These are phyloP conservation scores for Chytriomyces sp. DNA, from an alignment of 192 early-diverging fungal genomes.

Conservation along the genomic window DNA sequence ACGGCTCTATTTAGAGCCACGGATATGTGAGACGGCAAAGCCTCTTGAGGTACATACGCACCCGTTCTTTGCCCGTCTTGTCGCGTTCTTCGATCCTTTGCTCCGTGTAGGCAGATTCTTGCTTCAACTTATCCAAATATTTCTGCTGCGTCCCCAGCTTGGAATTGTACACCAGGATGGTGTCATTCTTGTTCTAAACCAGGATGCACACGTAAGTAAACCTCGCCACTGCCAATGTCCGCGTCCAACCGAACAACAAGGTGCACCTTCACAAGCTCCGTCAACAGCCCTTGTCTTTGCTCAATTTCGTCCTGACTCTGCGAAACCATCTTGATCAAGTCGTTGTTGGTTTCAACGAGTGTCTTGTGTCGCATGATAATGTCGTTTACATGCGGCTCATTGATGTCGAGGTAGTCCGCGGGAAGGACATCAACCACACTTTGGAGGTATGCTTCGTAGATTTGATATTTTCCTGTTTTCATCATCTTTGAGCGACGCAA, in stretches of 20 bases:
- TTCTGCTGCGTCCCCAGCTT: constrained; percentile 60
- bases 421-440: constrained; percentile 59
- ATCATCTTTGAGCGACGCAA: background rate
- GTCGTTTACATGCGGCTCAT: constrained; percentile 69
- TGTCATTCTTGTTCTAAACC: constrained; percentile 55
- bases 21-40: constrained; percentile 1
- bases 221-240: background rate
- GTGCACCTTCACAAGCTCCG: constrained; percentile 51
- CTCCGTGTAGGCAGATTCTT: constrained; percentile 54
- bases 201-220: background rate
- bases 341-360: constrained; percentile 60
- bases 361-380: constrained; percentile 64
- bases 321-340: constrained; percentile 47
- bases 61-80: constrained; percentile 58
- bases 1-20: constrained; percentile 40
- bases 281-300: constrained; percentile 35
- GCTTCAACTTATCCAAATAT: constrained; percentile 54
- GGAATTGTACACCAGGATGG: constrained; percentile 62
- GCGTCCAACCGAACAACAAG: background rate
- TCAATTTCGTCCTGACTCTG: constrained; percentile 58
- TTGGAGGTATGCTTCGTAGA: constrained; percentile 62
- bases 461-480: constrained; percentile 54
- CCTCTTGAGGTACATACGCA: constrained; percentile 21
- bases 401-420: constrained; percentile 62
- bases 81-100: constrained; percentile 54